Evolutionary conservation across 83 land plant genomes (phyloP).

Genomic region (Thuja plicata): DNA sequence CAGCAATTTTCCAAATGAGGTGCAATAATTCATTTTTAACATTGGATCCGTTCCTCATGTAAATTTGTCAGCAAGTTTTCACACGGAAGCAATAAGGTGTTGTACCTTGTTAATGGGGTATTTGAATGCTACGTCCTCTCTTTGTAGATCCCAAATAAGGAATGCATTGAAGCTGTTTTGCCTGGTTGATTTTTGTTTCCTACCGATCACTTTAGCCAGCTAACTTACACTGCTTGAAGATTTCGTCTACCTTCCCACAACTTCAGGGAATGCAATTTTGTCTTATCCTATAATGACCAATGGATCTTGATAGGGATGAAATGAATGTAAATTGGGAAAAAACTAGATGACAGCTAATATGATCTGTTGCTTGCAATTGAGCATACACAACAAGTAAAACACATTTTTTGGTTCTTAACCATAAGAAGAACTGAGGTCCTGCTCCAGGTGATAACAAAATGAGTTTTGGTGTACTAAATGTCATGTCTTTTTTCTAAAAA

Average conservation of each 20-base stretch:
- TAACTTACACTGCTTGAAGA: not conserved
- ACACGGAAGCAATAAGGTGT: not conserved
- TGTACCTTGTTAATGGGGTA: not conserved
- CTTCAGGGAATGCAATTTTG: not conserved
- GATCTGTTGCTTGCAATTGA: not conserved
- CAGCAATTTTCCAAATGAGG: not conserved
- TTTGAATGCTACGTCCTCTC: not conserved
- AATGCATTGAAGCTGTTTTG: not conserved
- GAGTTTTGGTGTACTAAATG: not conserved
- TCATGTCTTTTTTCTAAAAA: not conserved
- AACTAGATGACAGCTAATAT: not conserved
- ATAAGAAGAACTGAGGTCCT: not conserved
- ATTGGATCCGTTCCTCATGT: not conserved
- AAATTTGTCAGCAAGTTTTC: not conserved
- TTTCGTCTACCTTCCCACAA: not conserved
- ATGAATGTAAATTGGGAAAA: not conserved
- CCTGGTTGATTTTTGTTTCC: not conserved
- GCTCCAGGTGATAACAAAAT: not conserved
- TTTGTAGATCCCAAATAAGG: not conserved
- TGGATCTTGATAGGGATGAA: not conserved
- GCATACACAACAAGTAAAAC: not conserved
- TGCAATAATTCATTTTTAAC: not conserved
- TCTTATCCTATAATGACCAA: not conserved
- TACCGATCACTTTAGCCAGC: not conserved
- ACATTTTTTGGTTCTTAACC: not conserved